Evolutionary conservation across 2,329 filamentous ascomycete species (phyloP).

Genomic region (Colletotrichum lentis): DNA sequence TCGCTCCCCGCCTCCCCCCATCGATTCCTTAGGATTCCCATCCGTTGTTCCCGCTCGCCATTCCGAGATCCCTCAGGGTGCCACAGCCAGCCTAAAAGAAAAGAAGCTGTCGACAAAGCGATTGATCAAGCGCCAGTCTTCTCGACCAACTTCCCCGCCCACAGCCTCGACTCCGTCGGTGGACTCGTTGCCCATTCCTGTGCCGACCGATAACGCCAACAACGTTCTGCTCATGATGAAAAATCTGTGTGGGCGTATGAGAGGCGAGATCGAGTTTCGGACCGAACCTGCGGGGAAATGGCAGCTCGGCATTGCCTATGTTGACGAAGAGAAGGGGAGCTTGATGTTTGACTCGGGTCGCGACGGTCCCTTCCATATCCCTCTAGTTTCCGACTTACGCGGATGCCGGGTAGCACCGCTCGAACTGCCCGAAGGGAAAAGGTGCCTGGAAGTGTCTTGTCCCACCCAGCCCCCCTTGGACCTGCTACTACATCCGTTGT

Average conservation of each 20-base stretch:
- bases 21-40: constrained; percentile 55
- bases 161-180: constrained; percentile 60
- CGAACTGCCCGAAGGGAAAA: constrained; percentile 55
- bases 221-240: constrained; percentile 80
- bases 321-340: constrained; percentile 78
- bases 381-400: constrained; percentile 76
- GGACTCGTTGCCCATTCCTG: constrained; percentile 66
- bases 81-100: constrained; percentile 50
- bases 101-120: constrained; percentile 60
- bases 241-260: constrained; percentile 79
- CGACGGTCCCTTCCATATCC: constrained; percentile 69
- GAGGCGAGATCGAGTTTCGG: constrained; percentile 78
- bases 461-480: constrained; percentile 63
- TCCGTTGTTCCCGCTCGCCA: constrained; percentile 49
- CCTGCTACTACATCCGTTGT: constrained; percentile 70
- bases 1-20: constrained; percentile 50
- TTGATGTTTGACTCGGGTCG: constrained; percentile 78
- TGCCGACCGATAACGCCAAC: constrained; percentile 73
- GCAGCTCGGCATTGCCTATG: constrained; percentile 77
- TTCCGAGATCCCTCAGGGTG: constrained; percentile 35
- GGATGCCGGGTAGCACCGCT: constrained; percentile 74
- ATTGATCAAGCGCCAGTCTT: constrained; percentile 63
- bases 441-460: constrained; percentile 61
- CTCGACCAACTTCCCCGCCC: constrained; percentile 66
- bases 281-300: constrained; percentile 68